Percentiles rank a stretch among this genome's conserved stretches.
These are phyloP conservation scores for Neurospora hispaniola DNA, from an alignment of 495 filamentous ascomycete genomes.

Conservation along the genomic window DNA sequence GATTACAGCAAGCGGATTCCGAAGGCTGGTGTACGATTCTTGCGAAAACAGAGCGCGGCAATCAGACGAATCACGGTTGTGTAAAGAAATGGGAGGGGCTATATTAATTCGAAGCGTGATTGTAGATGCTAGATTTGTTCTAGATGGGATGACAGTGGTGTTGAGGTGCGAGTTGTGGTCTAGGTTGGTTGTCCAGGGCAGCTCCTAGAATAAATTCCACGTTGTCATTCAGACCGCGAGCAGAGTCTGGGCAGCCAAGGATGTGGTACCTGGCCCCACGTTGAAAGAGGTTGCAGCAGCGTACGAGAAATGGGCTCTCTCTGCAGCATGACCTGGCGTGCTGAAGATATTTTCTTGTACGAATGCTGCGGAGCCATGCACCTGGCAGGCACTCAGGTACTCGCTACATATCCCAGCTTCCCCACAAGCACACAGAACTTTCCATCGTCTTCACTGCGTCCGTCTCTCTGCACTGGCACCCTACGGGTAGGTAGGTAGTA, in stretches of 20 bases:
- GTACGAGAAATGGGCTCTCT: background rate
- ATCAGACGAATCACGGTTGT: background rate
- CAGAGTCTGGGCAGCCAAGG: background rate
- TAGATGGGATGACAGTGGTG: background rate
- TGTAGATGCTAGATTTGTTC: background rate
- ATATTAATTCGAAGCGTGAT: background rate
- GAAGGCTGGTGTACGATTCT: background rate
- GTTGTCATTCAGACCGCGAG: conserved; percentile 15
- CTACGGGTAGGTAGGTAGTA: too few relatives aligned
- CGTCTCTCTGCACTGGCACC: background rate
- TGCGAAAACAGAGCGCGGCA: background rate
- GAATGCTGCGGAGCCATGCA: background rate
- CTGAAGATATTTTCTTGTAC: background rate
- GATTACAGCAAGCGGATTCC: background rate
- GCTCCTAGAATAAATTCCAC: conserved; percentile 20
- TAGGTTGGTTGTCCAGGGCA: conserved; percentile 1
- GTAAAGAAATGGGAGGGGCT: background rate
- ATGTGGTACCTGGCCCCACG: background rate
- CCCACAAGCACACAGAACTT: background rate
- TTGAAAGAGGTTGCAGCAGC: background rate
- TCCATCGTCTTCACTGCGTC: background rate
- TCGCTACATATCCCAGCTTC: background rate
- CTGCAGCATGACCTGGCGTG: background rate
- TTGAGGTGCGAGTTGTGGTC: background rate
- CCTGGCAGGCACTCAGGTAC: background rate